Evolutionary conservation across 495 filamentous ascomycete genomes (phyloP).

Genomic region (Evernia prunastri): DNA sequence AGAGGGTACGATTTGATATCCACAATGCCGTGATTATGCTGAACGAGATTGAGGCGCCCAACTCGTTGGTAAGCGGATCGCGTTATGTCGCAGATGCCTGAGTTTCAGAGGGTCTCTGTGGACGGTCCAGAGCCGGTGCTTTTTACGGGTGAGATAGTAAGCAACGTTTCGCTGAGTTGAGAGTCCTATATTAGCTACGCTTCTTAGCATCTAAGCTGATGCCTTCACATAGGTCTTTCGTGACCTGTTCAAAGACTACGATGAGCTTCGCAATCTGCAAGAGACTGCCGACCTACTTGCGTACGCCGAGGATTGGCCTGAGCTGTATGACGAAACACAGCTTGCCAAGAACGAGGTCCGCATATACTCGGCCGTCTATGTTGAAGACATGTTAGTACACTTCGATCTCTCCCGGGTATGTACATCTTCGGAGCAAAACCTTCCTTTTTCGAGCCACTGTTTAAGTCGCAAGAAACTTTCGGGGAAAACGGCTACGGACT

Average conservation of each 20-base stretch:
- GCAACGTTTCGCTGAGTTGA: background rate
- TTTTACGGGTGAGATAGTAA: constrained; percentile 78
- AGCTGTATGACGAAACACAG: constrained; percentile 67
- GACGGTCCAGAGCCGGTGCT: constrained; percentile 52
- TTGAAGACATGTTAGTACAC: constrained; percentile 94
- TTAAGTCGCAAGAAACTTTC: background rate
- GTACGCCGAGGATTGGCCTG: constrained; percentile 56
- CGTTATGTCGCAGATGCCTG: constrained; percentile 35
- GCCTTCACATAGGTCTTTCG: constrained; percentile 53
- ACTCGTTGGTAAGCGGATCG: constrained; percentile 61
- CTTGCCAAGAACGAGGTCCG: constrained; percentile 75
- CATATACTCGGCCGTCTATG: constrained; percentile 76
- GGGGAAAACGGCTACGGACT: background rate
- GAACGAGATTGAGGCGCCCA: constrained; percentile 22
- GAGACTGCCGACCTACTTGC: constrained; percentile 69
- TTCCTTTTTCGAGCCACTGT: background rate
- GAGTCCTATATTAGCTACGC: background rate
- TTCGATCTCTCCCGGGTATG: constrained; percentile 39
- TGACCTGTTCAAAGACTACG: constrained; percentile 70
- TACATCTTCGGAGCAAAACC: background rate
- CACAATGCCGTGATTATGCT: background rate
- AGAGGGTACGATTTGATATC: constrained; percentile 29
- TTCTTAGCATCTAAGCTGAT: background rate
- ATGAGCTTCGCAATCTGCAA: constrained; percentile 59
- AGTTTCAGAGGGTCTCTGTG: constrained; percentile 35